Conservation (phyloP, 257 asterid genomes). For the Lantana camara region DNA sequence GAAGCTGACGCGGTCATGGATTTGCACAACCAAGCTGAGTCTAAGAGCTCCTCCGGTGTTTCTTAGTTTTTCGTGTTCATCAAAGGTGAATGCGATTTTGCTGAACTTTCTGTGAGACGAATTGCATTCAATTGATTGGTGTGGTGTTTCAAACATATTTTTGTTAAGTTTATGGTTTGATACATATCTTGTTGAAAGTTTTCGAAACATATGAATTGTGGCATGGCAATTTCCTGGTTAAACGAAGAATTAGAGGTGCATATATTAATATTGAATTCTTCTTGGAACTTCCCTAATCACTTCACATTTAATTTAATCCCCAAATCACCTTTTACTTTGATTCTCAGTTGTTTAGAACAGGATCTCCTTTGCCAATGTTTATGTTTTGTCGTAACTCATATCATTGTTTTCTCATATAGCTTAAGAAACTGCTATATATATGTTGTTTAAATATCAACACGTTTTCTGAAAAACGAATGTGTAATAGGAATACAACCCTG, state of each 20-base stretch:
- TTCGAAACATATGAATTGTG: slow-evolving; percentile 6
- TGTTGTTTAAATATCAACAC: background rate
- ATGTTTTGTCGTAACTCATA: too few relatives aligned
- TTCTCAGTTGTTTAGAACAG: too few relatives aligned
- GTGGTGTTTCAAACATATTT: slow-evolving; percentile 19
- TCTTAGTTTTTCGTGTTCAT: slow-evolving; percentile 34
- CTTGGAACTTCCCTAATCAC: background rate
- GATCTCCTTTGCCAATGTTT: too few relatives aligned
- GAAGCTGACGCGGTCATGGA: slow-evolving; percentile 67
- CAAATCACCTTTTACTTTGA: too few relatives aligned
- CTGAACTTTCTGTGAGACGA: background rate
- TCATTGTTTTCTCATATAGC: too few relatives aligned
- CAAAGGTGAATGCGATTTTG: slow-evolving; percentile 30
- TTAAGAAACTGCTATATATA: background rate
- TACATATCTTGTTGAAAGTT: background rate
- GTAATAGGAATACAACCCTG: background rate
- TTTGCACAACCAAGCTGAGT: slow-evolving; percentile 44
- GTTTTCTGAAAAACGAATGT: background rate
- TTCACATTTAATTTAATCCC: background rate
- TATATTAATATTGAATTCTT: too few relatives aligned
- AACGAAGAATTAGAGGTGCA: too few relatives aligned
- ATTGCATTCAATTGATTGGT: slow-evolving; percentile 4
- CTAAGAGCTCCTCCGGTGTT: slow-evolving; percentile 30
- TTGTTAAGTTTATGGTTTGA: too few relatives aligned
- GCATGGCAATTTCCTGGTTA: too few relatives aligned